phyloP scores from a whole-genome alignment of 192 early-diverging fungal species.

The Dimargaris xerosporica region DNA sequence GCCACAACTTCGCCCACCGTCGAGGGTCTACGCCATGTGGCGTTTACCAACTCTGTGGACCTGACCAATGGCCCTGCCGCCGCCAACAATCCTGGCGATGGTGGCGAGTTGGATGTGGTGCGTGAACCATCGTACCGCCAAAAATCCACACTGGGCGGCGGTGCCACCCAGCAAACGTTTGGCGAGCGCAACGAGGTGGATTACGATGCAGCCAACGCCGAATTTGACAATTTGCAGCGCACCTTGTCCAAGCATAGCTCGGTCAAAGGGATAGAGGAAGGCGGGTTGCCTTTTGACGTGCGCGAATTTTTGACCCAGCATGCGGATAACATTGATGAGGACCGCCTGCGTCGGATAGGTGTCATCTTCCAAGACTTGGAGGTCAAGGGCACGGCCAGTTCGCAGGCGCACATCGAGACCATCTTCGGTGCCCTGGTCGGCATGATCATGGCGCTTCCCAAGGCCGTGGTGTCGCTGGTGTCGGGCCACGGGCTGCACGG shows the following conservation, averaged over 20 bases:
- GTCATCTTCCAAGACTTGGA: no score
- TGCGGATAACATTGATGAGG: neutral
- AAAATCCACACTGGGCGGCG: neutral
- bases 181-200: constrained; percentile 29
- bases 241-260: constrained; percentile 21
- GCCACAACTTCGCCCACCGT: neutral
- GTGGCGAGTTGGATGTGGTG: neutral
- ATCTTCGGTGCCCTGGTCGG: neutral
- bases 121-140: constrained; percentile 2
- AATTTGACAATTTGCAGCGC: constrained; percentile 25
- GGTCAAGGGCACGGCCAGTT: constrained; percentile 14
- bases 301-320: neutral
- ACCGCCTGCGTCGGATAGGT: constrained; percentile 10
- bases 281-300: constrained; percentile 6
- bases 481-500: neutral
- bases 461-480: neutral
- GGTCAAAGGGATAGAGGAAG: constrained; percentile 19
- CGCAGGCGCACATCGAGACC: constrained; percentile 5
- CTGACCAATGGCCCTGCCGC: neutral
- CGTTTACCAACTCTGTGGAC: neutral
- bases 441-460: neutral
- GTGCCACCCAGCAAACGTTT: constrained; percentile 9
- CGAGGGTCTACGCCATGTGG: neutral
- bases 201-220: constrained; percentile 18
- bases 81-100: neutral